Base-by-base conservation (phyloP, 2,329 filamentous ascomycete genomes). In the Neurospora sp. region DNA sequence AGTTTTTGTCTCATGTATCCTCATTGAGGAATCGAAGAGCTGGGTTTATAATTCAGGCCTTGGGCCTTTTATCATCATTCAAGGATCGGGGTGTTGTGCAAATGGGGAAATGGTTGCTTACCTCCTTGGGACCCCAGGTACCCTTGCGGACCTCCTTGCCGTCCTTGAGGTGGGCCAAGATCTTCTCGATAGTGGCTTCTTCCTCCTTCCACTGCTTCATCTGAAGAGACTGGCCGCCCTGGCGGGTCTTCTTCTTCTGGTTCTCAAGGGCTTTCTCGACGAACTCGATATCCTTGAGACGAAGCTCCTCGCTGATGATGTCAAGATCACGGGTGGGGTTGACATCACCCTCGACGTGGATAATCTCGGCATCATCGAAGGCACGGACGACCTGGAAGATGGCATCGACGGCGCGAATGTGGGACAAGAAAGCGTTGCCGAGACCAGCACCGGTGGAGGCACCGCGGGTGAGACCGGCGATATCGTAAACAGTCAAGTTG, bases 311-410 rank as follows among this genome's bases (percentile, higher is more conserved):
- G 80, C 90, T 93, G 83, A 99, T 98, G 81, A 99, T 99, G 78
- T 93, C 92, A 75, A 99, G 83, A 85, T 99, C 96, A 79, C 96
- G 91, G 72, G 92, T 88, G 40, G 96, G 96, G 83, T 99, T 92
- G 77, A 99, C 96, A 77, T 99, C 96, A 80, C 96, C 96, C 86
- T 99, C 96, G 74, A 99, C 94, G 87, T 99, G 96, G 77, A 97
- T 98, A 78, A 99, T 99, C 83, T 99, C 96, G 71, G 95, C 96
- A 85, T 99, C 96, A 79, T 99, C 96, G 83, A 99, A 97, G 84
- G 92, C 97, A 77, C 94, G 90, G 43, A 97, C 94, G 65, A 97
- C 94, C 82, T 97, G 92, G 86, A 97, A 97, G 82, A 97, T 97
- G 81, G 94, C 94, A 85, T 97, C 94, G 81, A 97, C 94, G 69